Percentiles rank a stretch among this genome's conserved stretches.
Evolutionary conservation across 2,329 filamentous ascomycete species (phyloP).

Genomic region (Arthroderma uncinatum): DNA sequence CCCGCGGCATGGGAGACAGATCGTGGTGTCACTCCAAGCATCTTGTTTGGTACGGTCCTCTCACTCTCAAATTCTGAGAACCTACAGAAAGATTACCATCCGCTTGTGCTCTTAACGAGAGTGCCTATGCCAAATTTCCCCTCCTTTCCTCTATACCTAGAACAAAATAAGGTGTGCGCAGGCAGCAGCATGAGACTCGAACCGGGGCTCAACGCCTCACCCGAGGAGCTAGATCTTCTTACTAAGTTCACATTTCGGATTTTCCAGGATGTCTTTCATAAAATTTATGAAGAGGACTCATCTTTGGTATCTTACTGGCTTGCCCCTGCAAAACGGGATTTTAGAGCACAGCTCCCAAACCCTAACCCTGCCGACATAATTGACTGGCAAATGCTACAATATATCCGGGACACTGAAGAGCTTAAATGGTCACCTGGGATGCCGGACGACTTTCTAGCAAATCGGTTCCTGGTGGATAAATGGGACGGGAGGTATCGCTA

Average conservation of each 20-base stretch:
- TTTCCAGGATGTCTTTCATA: conserved; percentile 82
- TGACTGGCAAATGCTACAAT: conserved; percentile 33
- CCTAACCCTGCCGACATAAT: conserved; percentile 23
- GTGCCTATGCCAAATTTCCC: conserved; percentile 53
- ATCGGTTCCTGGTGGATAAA: conserved; percentile 46
- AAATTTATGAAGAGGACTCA: conserved; percentile 56
- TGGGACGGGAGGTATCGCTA: conserved; percentile 50
- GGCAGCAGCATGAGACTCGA: conserved; percentile 43
- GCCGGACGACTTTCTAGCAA: conserved; percentile 30
- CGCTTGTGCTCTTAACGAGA: conserved; percentile 62
- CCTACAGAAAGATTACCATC: conserved; percentile 49
- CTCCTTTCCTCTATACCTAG: conserved; percentile 60
- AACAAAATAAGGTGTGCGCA: conserved; percentile 48
- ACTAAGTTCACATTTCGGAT: conserved; percentile 62
- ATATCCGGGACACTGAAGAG: conserved; percentile 29
- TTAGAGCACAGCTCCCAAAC: background rate
- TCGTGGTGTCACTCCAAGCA: conserved; percentile 36
- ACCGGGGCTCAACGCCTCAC: conserved; percentile 30
- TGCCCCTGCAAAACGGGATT: conserved; percentile 42
- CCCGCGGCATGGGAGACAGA: conserved; percentile 57
- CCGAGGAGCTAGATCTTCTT: conserved; percentile 45
- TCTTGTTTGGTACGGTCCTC: conserved; percentile 53
- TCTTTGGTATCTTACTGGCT: conserved; percentile 72
- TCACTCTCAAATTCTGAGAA: conserved; percentile 46
- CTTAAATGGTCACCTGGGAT: conserved; percentile 38